Percentiles rank a stretch among this genome's conserved stretches.
These are phyloP conservation scores for Sideroxylon spinosum DNA, from an alignment of 179 eudicot genomes.

Conservation along the genomic window DNA sequence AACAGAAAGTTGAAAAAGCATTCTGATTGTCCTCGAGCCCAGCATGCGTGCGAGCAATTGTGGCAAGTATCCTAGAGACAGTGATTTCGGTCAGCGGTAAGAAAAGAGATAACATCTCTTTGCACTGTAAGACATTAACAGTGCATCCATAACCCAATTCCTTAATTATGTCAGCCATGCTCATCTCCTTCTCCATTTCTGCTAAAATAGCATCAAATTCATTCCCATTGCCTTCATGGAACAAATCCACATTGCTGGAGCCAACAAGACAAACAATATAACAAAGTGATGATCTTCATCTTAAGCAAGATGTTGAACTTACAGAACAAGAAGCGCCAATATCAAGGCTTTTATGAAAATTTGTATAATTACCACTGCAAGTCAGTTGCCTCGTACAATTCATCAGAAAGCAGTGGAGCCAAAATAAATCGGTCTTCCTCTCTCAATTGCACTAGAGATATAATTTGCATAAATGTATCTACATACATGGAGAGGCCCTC, in stretches of 20 bases:
- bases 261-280: conserved; percentile 4
- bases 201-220: conserved; percentile 80
- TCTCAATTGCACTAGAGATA: conserved; percentile 53
- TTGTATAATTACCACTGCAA: conserved; percentile 40
- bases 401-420: conserved; percentile 62
- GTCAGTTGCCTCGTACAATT: conserved; percentile 40
- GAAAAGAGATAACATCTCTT: conserved; percentile 65
- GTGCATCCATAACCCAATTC: conserved; percentile 92
- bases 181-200: conserved; percentile 83
- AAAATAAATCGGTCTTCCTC: conserved; percentile 49
- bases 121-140: conserved; percentile 62
- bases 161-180: conserved; percentile 73
- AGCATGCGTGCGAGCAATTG: conserved; percentile 51
- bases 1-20: conserved; percentile 54
- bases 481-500: conserved; percentile 75
- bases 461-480: conserved; percentile 73
- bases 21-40: conserved; percentile 58
- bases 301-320: not conserved
- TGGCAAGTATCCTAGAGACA: conserved; percentile 66
- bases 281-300: not conserved
- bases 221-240: conserved; percentile 47
- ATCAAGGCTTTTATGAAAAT: conserved; percentile 7
- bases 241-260: conserved; percentile 57
- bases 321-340: not conserved
- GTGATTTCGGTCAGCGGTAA: conserved; percentile 64